Evolutionary conservation across 2,329 filamentous ascomycete genomes (phyloP).

Genomic region (Tolypocladium guangdongense): DNA sequence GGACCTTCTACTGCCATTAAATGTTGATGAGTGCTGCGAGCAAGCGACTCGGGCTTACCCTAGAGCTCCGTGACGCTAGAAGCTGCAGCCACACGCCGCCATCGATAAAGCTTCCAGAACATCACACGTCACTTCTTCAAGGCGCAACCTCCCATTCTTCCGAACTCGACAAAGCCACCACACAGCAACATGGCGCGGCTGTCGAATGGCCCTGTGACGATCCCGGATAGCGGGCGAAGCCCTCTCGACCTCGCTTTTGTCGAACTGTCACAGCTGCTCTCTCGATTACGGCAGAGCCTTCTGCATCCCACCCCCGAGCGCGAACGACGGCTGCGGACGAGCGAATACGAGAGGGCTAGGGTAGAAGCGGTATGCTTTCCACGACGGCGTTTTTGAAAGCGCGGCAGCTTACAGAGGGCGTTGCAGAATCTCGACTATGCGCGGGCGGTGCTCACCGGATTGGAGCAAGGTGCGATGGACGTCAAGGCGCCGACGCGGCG

Average conservation of each 20-base stretch:
- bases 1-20: background rate
- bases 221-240: slow-evolving; percentile 7
- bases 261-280: slow-evolving; percentile 54
- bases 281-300: slow-evolving; percentile 54
- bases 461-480: slow-evolving; percentile 57
- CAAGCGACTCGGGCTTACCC: background rate
- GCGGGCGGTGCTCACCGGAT: slow-evolving; percentile 52
- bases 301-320: slow-evolving; percentile 50
- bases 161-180: background rate
- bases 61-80: background rate
- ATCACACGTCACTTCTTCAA: background rate
- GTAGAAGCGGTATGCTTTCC: slow-evolving; percentile 31
- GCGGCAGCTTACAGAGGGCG: background rate
- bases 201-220: slow-evolving; percentile 7
- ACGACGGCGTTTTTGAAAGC: background rate
- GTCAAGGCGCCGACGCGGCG: slow-evolving; percentile 47
- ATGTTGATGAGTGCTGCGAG: background rate
- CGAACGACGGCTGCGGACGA: slow-evolving; percentile 45
- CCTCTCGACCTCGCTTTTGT: slow-evolving; percentile 19
- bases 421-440: slow-evolving; percentile 61
- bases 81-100: background rate
- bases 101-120: background rate
- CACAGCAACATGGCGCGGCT: slow-evolving; percentile 15
- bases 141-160: background rate
- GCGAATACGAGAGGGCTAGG: slow-evolving; percentile 50